These are phyloP conservation scores for Euphorbia pulcherrima DNA, from an alignment of 345 rosid genomes.

Conservation along the genomic window DNA sequence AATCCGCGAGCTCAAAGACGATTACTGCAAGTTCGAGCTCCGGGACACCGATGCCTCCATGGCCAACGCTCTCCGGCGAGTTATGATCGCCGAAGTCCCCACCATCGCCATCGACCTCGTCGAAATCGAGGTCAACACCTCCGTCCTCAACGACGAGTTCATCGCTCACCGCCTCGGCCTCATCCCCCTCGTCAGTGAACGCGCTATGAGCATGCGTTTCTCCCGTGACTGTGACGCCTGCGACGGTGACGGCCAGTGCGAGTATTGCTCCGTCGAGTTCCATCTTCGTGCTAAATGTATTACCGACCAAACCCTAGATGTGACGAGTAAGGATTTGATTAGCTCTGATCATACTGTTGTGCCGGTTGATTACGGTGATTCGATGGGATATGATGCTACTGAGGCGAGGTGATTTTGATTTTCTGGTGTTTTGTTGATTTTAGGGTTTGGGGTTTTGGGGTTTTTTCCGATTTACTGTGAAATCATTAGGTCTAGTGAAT, in stretches of 20 bases:
- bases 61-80: slow-evolving; percentile 96
- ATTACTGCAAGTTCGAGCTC: slow-evolving; percentile 84
- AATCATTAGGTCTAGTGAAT: too few relatives aligned
- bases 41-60: slow-evolving; percentile 82
- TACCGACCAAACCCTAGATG: slow-evolving; percentile 81
- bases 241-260: slow-evolving; percentile 96
- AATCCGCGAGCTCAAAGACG: slow-evolving; percentile 75
- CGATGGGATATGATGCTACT: slow-evolving; percentile 44
- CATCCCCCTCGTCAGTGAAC: slow-evolving; percentile 77
- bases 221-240: slow-evolving; percentile 95
- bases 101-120: slow-evolving; percentile 94
- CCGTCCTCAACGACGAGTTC: slow-evolving; percentile 92
- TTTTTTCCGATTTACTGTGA: too few relatives aligned
- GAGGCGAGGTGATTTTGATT: slow-evolving; percentile 53
- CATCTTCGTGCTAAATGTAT: slow-evolving; percentile 70
- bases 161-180: slow-evolving; percentile 95
- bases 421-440: too few relatives aligned
- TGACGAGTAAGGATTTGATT: slow-evolving; percentile 73
- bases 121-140: slow-evolving; percentile 82
- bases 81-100: slow-evolving; percentile 96
- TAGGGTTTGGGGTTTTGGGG: background rate
- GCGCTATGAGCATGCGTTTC: slow-evolving; percentile 94
- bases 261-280: slow-evolving; percentile 94
- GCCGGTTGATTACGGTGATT: slow-evolving; percentile 73
- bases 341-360: slow-evolving; percentile 84